These are phyloP conservation scores for Lichtheimia ramosa DNA, from an alignment of 371 early-diverging fungal species.

Conservation along the genomic window DNA sequence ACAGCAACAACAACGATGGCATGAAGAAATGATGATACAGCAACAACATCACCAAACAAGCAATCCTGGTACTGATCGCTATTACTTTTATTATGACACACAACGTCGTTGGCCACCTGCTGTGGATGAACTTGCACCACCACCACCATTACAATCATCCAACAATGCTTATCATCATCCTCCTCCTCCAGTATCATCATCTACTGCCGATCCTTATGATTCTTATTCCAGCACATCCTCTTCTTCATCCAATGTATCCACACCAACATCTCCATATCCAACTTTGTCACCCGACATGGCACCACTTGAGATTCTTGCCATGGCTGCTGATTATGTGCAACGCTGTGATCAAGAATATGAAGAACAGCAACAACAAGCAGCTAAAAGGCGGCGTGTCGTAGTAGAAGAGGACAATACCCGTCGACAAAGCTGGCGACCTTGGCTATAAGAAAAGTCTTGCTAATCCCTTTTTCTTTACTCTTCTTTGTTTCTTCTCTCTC, in stretches of 20 bases:
- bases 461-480: slow-evolving; percentile 2
- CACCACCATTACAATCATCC: not conserved
- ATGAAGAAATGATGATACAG: slow-evolving; percentile 4
- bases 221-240: slow-evolving; percentile 22
- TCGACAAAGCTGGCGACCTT: slow-evolving; percentile 20
- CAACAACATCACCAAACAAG: not conserved
- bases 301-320: slow-evolving; percentile 46
- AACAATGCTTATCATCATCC: slow-evolving; percentile 6
- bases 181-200: slow-evolving; percentile 3
- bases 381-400: slow-evolving; percentile 2
- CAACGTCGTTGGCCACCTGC: not conserved
- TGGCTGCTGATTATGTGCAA: slow-evolving; percentile 52
- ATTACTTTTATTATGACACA: slow-evolving; percentile 5
- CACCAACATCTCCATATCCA: slow-evolving; percentile 20
- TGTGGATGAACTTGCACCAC: not conserved
- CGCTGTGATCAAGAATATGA: slow-evolving; percentile 41
- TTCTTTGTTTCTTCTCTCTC: not conserved
- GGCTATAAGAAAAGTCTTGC: slow-evolving; percentile 14
- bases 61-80: not conserved
- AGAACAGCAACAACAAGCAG: slow-evolving; percentile 2
- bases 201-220: slow-evolving; percentile 3
- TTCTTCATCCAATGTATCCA: slow-evolving; percentile 33
- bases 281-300: slow-evolving; percentile 26
- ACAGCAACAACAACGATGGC: slow-evolving; percentile 14
- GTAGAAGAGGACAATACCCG: slow-evolving; percentile 10